Conservation (phyloP, 495 filamentous ascomycete species). For the Tuber brumale region DNA sequence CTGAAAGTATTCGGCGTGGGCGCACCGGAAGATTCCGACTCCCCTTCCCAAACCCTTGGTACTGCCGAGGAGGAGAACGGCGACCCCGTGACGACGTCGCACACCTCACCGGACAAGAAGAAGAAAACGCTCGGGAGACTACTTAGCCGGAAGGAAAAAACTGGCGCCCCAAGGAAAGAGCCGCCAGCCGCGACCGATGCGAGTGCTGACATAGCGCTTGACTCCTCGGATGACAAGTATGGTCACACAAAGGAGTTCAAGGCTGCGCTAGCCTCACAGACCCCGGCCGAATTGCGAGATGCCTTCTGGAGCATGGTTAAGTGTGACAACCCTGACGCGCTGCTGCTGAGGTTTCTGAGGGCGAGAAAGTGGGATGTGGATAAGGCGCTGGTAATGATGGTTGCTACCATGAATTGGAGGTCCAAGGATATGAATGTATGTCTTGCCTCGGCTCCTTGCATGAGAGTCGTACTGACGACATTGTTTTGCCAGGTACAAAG, state of each 20-base stretch:
- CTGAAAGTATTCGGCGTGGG: constrained; percentile 73
- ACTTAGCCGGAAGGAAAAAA: constrained; percentile 58
- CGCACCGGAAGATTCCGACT: constrained; percentile 32
- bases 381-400: constrained; percentile 85
- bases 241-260: constrained; percentile 82
- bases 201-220: constrained; percentile 39
- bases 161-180: constrained; percentile 49
- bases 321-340: constrained; percentile 83
- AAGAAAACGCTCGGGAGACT: constrained; percentile 58
- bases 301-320: constrained; percentile 96
- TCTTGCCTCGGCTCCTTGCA: background rate
- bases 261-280: constrained; percentile 64
- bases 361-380: constrained; percentile 96
- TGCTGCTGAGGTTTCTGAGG: constrained; percentile 81
- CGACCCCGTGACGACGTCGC: background rate
- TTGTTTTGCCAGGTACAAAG: constrained; percentile 50
- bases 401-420: constrained; percentile 92
- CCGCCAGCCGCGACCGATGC: constrained; percentile 38
- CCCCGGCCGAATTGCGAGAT: constrained; percentile 69
- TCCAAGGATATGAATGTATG: constrained; percentile 73
- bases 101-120: constrained; percentile 52
- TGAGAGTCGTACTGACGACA: background rate
- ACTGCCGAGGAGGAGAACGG: constrained; percentile 35
- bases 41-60: constrained; percentile 30
- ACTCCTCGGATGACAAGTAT: constrained; percentile 72